Base-by-base conservation (phyloP, 2,329 filamentous ascomycete species). In the Sporothrix euskadiensis region DNA sequence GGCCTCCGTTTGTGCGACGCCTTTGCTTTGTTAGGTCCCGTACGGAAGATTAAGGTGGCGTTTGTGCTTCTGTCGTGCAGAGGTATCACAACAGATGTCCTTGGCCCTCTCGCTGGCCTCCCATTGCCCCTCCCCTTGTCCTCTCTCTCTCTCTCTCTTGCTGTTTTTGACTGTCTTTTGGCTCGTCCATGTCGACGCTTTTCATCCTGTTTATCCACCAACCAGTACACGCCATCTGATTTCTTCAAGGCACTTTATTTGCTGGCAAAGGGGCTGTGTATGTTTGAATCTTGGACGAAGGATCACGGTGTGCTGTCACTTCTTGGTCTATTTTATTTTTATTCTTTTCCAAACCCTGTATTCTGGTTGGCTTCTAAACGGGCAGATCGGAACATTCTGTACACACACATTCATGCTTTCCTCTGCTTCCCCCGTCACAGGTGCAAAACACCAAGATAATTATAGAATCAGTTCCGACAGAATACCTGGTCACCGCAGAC, bases 1-100 rank as follows among this genome's bases (percentile, higher is more conserved):
- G 32, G 22, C 49, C 39, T 44, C 30, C 35, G 35, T 19, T 19
- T 32, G 56, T 71, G 54, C 69, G 22, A 49, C 69, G 14, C 35
- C 57, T 4, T 56, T 22, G 56, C 59, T 49, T 49, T 49, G 44
- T 49, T 19, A 49, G 59, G 61, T 73, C 72, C 70, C 65, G 65
- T 69, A 74, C 73, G 73, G 73, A 73, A 74, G 71, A 74, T 74
- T 71, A 74, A 74, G 71, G 73, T 74, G 73, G 73, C 73, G 73
- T 74, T 71, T 71, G 71, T 71, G 49, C 44, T 66, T 54, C 69
- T 71, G 72, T 73, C 14, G 72, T 71, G 69, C 69, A 61, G 44
- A 35, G 7, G 57, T 66, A 49, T 52, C 57, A 73, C 47, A 57
- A 57, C 65, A 61, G 41, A 2, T 49, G 19, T 8, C 19, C 44